phyloP scores from a whole-genome alignment of 352 stramenopile genomes.

The Globisporangium perplexum region DNA sequence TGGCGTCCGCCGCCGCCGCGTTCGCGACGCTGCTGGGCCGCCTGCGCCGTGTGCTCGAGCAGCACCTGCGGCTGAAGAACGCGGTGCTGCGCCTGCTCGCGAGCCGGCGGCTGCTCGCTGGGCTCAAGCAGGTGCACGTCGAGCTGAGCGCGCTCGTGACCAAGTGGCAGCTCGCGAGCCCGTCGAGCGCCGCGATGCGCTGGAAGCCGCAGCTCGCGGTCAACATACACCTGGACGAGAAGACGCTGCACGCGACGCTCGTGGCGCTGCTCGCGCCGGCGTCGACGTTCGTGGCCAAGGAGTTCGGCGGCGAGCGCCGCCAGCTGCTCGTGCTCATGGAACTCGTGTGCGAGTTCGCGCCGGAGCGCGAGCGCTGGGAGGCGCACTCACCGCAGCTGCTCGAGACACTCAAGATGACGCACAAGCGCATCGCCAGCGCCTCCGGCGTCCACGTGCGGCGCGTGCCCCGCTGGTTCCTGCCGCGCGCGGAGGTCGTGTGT shows the following conservation, averaged over 20 bases:
- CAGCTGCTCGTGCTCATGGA: conserved; percentile 58
- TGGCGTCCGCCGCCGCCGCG: background rate
- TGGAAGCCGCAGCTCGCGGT: conserved; percentile 44
- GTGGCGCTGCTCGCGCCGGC: conserved; percentile 40
- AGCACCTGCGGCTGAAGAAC: conserved; percentile 35
- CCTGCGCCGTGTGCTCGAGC: conserved; percentile 31
- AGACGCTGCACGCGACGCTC: conserved; percentile 46
- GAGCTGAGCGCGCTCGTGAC: conserved; percentile 34
- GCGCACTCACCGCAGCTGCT: conserved; percentile 41
- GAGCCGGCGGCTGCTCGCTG: conserved; percentile 38
- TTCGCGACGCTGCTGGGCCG: conserved; percentile 43
- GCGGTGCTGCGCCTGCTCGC: conserved; percentile 29
- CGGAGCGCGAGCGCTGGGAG: conserved; percentile 20
- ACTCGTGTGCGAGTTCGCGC: conserved; percentile 43
- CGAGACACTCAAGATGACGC: conserved; percentile 60
- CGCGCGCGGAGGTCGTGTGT: conserved; percentile 43
- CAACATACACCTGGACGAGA: conserved; percentile 54
- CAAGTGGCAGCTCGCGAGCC: conserved; percentile 21
- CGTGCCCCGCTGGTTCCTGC: conserved; percentile 58
- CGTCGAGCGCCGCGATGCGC: conserved; percentile 23
- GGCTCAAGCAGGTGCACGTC: conserved; percentile 26
- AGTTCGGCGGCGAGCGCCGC: conserved; percentile 39
- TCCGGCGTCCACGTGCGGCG: conserved; percentile 40
- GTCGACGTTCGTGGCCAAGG: conserved; percentile 52
- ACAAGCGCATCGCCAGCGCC: conserved; percentile 46